phyloP scores from a whole-genome alignment of 1,284 basidiomycete species.

The Leccinum subatratum region DNA sequence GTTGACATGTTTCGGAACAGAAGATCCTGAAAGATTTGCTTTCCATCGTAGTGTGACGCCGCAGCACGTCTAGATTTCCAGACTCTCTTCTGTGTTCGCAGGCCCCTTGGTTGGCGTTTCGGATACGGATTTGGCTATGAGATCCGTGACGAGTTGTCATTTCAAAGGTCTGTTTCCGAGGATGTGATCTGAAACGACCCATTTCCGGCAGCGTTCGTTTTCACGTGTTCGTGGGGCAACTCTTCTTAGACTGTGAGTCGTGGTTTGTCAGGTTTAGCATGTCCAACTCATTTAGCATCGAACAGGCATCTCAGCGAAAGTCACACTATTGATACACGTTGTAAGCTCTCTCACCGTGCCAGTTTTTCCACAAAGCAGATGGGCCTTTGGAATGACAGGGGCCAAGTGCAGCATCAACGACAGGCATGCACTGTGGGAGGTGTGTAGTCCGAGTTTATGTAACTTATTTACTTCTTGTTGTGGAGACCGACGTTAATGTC shows the following conservation, averaged over 20 bases:
- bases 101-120: constrained; percentile 73
- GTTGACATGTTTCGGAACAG: constrained; percentile 35
- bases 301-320: constrained; percentile 77
- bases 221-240: constrained; percentile 57
- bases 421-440: constrained; percentile 76
- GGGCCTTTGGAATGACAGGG: constrained; percentile 57
- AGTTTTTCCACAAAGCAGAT: constrained; percentile 34
- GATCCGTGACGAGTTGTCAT: constrained; percentile 77
- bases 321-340: constrained; percentile 62
- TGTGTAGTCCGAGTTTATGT: constrained; percentile 62
- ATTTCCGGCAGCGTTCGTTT: constrained; percentile 15
- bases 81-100: constrained; percentile 57
- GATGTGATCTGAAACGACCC: constrained; percentile 71
- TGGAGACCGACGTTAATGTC: constrained; percentile 18
- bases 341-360: constrained; percentile 33
- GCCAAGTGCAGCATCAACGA: constrained; percentile 79
- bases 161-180: constrained; percentile 61
- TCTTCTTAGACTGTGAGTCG: constrained; percentile 61
- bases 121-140: constrained; percentile 79
- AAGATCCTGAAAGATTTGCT: constrained; percentile 74
- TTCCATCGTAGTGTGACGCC: constrained; percentile 30
- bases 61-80: constrained; percentile 33
- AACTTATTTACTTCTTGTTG: constrained; percentile 26
- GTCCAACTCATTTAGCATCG: constrained; percentile 43
- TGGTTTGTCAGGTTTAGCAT: constrained; percentile 6